phyloP scores from a whole-genome alignment of 73 alveolate species.

The Paramecium biaurelia region DNA sequence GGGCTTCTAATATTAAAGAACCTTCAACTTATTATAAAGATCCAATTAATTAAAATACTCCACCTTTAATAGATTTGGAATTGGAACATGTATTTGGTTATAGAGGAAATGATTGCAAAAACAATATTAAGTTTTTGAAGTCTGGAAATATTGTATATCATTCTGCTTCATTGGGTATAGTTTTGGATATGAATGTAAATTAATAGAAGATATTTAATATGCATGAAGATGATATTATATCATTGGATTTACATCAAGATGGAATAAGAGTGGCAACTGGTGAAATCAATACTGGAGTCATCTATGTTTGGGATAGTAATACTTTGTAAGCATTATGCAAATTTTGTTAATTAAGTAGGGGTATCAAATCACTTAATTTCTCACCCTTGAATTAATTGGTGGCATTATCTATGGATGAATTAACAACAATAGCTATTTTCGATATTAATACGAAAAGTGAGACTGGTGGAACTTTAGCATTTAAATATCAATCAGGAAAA shows the following conservation, averaged over 20 bases:
- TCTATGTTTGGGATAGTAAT: constrained; percentile 90
- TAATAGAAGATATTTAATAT: constrained; percentile 77
- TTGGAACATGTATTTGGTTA: constrained; percentile 93
- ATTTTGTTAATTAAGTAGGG: constrained; percentile 69
- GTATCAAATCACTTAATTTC: constrained; percentile 76
- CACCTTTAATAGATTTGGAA: constrained; percentile 84
- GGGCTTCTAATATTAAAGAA: constrained; percentile 61
- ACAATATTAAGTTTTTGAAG: constrained; percentile 80
- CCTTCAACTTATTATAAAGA: constrained; percentile 73
- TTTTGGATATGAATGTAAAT: constrained; percentile 70
- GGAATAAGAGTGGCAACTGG: constrained; percentile 90
- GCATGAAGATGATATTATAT: constrained; percentile 89
- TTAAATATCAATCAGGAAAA: constrained; percentile 57
- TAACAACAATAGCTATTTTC: constrained; percentile 76
- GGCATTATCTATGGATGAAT: constrained; percentile 81
- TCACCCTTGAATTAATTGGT: constrained; percentile 79
- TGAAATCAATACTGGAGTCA: constrained; percentile 72
- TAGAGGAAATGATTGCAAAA: constrained; percentile 93
- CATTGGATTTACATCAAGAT: constrained; percentile 82
- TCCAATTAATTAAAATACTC: constrained; percentile 73
- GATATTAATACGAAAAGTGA: constrained; percentile 62
- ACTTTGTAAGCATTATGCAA: constrained; percentile 74
- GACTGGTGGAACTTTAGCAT: constrained; percentile 65
- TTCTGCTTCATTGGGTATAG: constrained; percentile 92
- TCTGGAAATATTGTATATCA: constrained; percentile 83